A percentile compares a stretch with the other conserved stretches of the same genome.
Conservation (phyloP, 164 flowering plant genomes). For the Kalanchoe fedtschenkoi region DNA sequence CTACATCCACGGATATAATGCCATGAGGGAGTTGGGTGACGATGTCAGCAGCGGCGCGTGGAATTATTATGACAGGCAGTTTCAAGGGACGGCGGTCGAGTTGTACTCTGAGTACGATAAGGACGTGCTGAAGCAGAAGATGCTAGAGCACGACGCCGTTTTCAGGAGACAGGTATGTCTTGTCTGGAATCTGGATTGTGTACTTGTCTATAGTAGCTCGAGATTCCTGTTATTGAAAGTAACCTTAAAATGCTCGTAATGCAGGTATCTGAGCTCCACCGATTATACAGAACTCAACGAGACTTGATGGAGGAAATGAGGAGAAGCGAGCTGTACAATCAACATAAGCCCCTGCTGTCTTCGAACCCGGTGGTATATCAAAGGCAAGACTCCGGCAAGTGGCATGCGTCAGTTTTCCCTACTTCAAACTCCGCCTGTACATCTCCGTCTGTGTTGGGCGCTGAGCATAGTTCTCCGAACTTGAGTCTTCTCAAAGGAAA, state of each 20-base stretch:
- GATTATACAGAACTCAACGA: slow-evolving; percentile 71
- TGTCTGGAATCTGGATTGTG: background rate
- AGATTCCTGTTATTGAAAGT: no score
- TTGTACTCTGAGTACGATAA: slow-evolving; percentile 43
- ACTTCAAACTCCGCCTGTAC: slow-evolving; percentile 25
- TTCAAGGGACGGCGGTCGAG: slow-evolving; percentile 28
- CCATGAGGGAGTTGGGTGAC: slow-evolving; percentile 77
- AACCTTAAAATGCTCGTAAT: background rate
- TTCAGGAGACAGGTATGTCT: slow-evolving; percentile 72
- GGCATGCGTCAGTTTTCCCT: slow-evolving; percentile 35
- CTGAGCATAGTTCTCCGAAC: slow-evolving; percentile 34
- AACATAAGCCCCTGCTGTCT: slow-evolving; percentile 31
- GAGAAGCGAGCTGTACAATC: slow-evolving; percentile 37
- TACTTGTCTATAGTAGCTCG: background rate
- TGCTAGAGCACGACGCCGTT: slow-evolving; percentile 78
- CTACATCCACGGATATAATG: slow-evolving; percentile 47
- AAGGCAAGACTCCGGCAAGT: slow-evolving; percentile 32
- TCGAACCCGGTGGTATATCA: slow-evolving; percentile 44
- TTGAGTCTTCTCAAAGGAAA: slow-evolving; percentile 35
- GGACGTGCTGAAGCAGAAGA: slow-evolving; percentile 62
- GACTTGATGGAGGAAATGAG: slow-evolving; percentile 70
- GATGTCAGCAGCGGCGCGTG: slow-evolving; percentile 58
- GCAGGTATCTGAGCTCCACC: slow-evolving; percentile 88
- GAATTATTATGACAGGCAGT: slow-evolving; percentile 46
- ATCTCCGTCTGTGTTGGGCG: slow-evolving; percentile 37